phyloP scores from a whole-genome alignment of 352 stramenopile genomes.

The Phytophthora palmivora region DNA sequence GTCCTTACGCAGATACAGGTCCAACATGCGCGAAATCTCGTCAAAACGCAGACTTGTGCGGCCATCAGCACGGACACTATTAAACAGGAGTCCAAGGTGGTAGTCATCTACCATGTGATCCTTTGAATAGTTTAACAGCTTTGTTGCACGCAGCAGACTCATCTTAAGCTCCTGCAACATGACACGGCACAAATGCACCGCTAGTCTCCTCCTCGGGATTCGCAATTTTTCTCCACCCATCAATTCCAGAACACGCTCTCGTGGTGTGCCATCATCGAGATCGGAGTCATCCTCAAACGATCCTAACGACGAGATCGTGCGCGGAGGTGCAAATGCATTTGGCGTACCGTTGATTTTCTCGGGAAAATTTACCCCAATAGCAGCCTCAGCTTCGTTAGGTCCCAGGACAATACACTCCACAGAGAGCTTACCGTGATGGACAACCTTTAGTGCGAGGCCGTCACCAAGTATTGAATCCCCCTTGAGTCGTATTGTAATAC shows the following conservation, averaged over 20 bases:
- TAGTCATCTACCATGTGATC: constrained; percentile 85
- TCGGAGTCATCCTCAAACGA: constrained; percentile 53
- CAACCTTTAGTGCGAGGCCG: constrained; percentile 76
- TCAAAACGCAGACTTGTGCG: constrained; percentile 82
- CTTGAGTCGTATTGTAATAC: constrained; percentile 82
- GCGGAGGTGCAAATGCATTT: constrained; percentile 37
- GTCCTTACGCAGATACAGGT: constrained; percentile 86
- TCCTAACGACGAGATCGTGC: constrained; percentile 43
- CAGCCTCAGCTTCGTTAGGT: constrained; percentile 39
- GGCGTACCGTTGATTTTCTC: constrained; percentile 17
- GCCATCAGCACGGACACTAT: constrained; percentile 76
- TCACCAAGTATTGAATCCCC: constrained; percentile 83
- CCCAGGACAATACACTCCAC: constrained; percentile 86
- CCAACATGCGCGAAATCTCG: constrained; percentile 86
- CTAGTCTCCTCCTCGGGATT: constrained; percentile 80
- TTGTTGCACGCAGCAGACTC: constrained; percentile 76
- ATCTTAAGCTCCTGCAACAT: constrained; percentile 80
- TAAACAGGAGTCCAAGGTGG: constrained; percentile 80
- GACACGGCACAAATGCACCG: constrained; percentile 71
- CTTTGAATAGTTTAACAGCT: constrained; percentile 86
- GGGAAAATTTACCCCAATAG: background rate
- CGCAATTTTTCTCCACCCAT: constrained; percentile 85
- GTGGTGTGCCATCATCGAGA: constrained; percentile 33
- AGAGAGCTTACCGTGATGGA: constrained; percentile 85
- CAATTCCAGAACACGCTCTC: constrained; percentile 76